Percentiles rank a stretch among this genome's conserved stretches.
Evolutionary conservation across 805 yeast genomes (phyloP).

Genomic region (Ogataea sp.): DNA sequence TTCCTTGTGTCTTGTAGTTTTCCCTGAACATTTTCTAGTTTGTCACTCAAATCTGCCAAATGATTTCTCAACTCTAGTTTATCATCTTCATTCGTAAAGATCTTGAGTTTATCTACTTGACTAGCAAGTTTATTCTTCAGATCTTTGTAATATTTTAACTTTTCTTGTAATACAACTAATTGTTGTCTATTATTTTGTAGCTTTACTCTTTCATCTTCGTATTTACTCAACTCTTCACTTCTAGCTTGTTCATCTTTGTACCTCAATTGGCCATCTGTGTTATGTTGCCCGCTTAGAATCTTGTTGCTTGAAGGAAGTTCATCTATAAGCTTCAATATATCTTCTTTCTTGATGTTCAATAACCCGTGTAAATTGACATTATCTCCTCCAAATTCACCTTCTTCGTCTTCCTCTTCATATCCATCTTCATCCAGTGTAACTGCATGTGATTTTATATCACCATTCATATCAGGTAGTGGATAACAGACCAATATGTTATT

Average conservation of each 20-base stretch:
- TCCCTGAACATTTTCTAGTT: constrained; percentile 7
- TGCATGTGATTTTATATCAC: constrained; percentile 5
- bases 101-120: constrained; percentile 4
- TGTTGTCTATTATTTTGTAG: constrained; percentile 10
- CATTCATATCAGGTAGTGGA: constrained; percentile 17
- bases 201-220: constrained; percentile 11
- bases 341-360: constrained; percentile 12
- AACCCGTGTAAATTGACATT: constrained; percentile 18
- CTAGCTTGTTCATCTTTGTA: neutral
- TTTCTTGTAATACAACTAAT: constrained; percentile 8
- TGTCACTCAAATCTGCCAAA: constrained; percentile 7
- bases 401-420: constrained; percentile 7
- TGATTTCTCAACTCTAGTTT: constrained; percentile 15
- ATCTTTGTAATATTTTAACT: constrained; percentile 9
- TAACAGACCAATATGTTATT: constrained; percentile 20
- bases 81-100: constrained; percentile 6
- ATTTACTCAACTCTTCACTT: constrained; percentile 12
- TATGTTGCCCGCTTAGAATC: too few species aligned
- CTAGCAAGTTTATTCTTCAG: constrained; percentile 8
- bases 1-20: constrained; percentile 7
- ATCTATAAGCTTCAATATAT: constrained; percentile 15
- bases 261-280: constrained; percentile 8
- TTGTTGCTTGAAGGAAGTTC: constrained; percentile 19
- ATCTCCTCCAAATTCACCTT: neutral
- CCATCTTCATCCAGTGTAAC: neutral